Evolutionary conservation across 177 flowering plant species (phyloP).

Genomic region (Vitis hybrid): DNA sequence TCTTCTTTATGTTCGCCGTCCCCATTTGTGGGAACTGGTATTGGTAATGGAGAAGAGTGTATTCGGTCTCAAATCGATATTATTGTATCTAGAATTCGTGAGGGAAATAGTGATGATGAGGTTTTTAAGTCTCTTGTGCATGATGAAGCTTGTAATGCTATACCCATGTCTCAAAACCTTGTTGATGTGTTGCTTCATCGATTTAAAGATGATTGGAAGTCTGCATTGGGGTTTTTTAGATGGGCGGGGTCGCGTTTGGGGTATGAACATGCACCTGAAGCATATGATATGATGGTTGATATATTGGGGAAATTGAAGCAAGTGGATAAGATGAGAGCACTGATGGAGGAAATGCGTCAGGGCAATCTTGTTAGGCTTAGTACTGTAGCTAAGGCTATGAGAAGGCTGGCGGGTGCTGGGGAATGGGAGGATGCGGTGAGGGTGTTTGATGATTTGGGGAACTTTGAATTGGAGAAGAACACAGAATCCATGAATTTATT

Average conservation of each 20-base stretch:
- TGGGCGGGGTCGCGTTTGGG: conserved; percentile 55
- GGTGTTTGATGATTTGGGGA: conserved; percentile 57
- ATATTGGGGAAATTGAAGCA: conserved; percentile 70
- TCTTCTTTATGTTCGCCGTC: conserved; percentile 5
- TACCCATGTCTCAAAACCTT: conserved; percentile 34
- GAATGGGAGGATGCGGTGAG: conserved; percentile 60
- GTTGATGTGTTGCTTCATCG: conserved; percentile 51
- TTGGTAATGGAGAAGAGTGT: conserved; percentile 2
- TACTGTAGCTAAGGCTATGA: conserved; percentile 71
- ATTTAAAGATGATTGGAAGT: conserved; percentile 75
- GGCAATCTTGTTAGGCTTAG: conserved; percentile 35
- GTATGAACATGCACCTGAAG: conserved; percentile 41
- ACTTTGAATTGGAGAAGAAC: conserved; percentile 63
- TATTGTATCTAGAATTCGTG: conserved; percentile 34
- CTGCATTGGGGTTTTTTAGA: conserved; percentile 66
- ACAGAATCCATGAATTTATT: conserved; percentile 77
- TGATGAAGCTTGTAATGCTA: conserved; percentile 31
- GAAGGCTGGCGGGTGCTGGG: conserved; percentile 79
- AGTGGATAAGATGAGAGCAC: conserved; percentile 51
- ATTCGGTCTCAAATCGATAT: conserved; percentile 28
- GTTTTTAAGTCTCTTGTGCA: conserved; percentile 37
- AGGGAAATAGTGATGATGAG: conserved; percentile 41
- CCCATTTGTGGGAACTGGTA: conserved; percentile 3
- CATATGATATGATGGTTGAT: conserved; percentile 67
- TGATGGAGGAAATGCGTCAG: conserved; percentile 53